phyloP scores from a whole-genome alignment of 495 filamentous ascomycete genomes.

The Penicillium bovifimosum region DNA sequence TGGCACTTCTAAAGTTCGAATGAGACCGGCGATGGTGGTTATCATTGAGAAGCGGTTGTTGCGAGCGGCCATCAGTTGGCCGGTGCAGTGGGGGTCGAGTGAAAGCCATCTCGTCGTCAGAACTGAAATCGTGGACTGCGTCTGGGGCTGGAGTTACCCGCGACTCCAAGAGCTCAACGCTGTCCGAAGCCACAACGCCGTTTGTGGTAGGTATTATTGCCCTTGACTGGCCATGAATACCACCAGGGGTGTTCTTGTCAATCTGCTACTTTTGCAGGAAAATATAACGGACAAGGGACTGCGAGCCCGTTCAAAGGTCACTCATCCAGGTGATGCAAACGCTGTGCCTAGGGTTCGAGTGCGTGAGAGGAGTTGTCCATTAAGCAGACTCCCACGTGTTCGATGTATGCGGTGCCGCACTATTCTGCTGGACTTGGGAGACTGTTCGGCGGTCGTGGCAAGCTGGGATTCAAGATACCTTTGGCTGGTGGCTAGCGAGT shows the following conservation, averaged over 20 bases:
- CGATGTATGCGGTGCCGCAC: not conserved
- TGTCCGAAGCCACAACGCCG: conserved; percentile 27
- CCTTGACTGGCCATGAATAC: conserved; percentile 3
- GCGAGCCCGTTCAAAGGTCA: conserved; percentile 1
- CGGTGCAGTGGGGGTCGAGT: conserved; percentile 44
- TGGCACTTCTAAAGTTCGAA: conserved; percentile 32
- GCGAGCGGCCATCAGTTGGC: conserved; percentile 46
- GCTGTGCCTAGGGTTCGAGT: not conserved
- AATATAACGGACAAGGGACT: conserved; percentile 19
- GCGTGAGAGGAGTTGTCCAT: not conserved
- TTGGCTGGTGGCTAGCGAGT: not conserved
- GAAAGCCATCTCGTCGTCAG: conserved; percentile 42
- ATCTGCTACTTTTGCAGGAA: conserved; percentile 5
- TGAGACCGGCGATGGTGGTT: conserved; percentile 44
- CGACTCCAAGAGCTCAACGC: conserved; percentile 20
- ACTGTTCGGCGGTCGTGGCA: not conserved
- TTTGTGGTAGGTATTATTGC: not conserved
- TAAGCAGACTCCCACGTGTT: not conserved
- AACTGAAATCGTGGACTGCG: conserved; percentile 28
- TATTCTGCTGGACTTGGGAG: not conserved
- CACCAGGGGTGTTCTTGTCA: conserved; percentile 1
- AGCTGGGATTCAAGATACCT: not conserved
- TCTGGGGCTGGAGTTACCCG: conserved; percentile 11
- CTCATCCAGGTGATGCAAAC: conserved; percentile 13
- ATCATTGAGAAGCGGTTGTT: conserved; percentile 53